Evolutionary conservation across 1,284 basidiomycete genomes (phyloP), one percentile per base, ranked within the genome.

Genomic region (Sanghuangporus weigelae): DNA sequence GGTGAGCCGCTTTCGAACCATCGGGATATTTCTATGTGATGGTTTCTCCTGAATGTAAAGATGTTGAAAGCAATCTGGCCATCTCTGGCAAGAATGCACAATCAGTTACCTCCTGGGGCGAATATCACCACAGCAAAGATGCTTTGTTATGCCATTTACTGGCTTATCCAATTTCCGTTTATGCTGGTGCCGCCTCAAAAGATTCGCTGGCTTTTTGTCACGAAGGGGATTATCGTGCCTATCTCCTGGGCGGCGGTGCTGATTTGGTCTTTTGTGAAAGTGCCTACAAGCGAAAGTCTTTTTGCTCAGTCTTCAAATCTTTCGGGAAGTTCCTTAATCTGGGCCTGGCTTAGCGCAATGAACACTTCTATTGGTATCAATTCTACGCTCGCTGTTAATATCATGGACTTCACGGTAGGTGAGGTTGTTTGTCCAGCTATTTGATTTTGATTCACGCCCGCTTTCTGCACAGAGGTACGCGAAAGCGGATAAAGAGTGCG

Each of bases 1-100:
- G 72, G 76, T 76, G 46, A 14, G 69, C 63, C 49, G 12, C 5
- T 7, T n/a, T 51, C n/a, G 19, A 21, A 11, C 11, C 10, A 12
- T 7, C 21, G 23, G 7, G 8, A 23, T 51, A 16, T 40, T 48
- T n/a, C n/a, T n/a, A 46, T 60, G 21, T 35, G 50, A 46, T 46
- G 10, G 48, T 31, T 5, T 58, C 23, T n/a, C 23, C 12, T 40
- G 35, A 16, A 40, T 40, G 8, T 38, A 59, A 44, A 84, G 75
- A 90, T 90, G 84, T 77, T 92, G 54, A 86, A 87, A 71, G 86
- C 90, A 2, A 90, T 92, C 50, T 92, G 90, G 87, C 90, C 90
- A 0, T 85, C 85, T 5, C 79, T 85, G 62, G 81, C 81, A 1
- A 79, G 74, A 42, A 73, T 92, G 12, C 84, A 83, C 0, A 92